Conservation (phyloP, 176 grass and related monocot species). For the Oryza glumipatula region DNA sequence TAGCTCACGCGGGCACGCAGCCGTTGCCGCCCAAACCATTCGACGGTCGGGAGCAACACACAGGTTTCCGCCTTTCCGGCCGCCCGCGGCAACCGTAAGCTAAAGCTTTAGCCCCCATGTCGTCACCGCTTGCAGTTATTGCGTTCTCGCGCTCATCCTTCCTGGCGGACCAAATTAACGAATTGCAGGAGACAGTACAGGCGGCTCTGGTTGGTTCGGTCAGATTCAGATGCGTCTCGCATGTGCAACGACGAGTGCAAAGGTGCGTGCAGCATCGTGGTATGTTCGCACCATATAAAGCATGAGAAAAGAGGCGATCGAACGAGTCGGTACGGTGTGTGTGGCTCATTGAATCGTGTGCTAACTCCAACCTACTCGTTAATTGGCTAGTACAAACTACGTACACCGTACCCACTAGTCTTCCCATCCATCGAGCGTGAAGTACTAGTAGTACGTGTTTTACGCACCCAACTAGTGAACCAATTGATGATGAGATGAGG, state of each 20-base stretch:
- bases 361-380: neutral
- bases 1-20: neutral
- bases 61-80: neutral
- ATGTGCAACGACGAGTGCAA: neutral
- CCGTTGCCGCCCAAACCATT: neutral
- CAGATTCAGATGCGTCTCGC: neutral
- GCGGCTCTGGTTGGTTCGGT: neutral
- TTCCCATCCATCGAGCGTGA: neutral
- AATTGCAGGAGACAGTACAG: neutral
- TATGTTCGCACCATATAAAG: constrained; percentile 18
- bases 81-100: neutral
- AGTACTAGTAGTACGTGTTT: neutral
- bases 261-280: constrained; percentile 15
- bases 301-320: neutral
- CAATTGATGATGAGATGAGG: neutral
- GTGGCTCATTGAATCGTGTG: neutral
- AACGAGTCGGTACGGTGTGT: neutral
- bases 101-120: neutral
- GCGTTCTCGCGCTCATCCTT: neutral
- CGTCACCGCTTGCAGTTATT: neutral
- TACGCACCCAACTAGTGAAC: neutral
- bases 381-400: neutral
- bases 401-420: neutral
- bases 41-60: neutral
- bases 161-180: neutral